phyloP scores from a whole-genome alignment of 1,284 basidiomycete species.

The Ganoderma lucidum region DNA sequence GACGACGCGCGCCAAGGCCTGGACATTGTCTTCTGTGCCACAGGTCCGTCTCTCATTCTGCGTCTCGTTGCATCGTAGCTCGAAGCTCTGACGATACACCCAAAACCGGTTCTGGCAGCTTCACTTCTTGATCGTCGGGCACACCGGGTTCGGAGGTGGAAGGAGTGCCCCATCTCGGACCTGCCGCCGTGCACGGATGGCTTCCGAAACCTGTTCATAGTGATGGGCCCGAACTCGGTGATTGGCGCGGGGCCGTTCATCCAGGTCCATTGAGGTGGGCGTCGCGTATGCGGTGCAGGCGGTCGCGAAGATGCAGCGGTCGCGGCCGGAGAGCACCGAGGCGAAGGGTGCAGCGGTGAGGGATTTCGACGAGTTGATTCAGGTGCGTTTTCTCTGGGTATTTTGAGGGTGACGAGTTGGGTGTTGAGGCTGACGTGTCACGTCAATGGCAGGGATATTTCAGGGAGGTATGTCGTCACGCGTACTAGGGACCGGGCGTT shows the following conservation, averaged over 20 bases:
- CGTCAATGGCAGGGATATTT: conserved; percentile 10
- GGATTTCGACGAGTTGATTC: conserved; percentile 16
- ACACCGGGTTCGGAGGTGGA: conserved; percentile 54
- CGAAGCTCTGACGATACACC: too few relatives aligned
- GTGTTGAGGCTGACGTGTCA: neutral
- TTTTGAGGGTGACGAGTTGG: too few relatives aligned
- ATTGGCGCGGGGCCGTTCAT: conserved; percentile 62
- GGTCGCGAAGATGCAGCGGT: conserved; percentile 63
- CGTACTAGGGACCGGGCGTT: neutral
- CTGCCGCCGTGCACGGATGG: conserved; percentile 61
- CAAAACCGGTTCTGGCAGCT: conserved; percentile 54
- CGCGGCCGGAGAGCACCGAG: conserved; percentile 62
- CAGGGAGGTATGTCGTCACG: conserved; percentile 9
- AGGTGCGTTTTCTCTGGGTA: conserved; percentile 6
- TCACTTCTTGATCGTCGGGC: conserved; percentile 61
- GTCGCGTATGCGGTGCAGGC: conserved; percentile 61
- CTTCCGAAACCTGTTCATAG: conserved; percentile 69
- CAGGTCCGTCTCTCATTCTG: neutral
- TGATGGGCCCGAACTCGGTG: conserved; percentile 62
- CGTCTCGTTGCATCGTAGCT: too few relatives aligned
- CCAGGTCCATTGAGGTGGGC: conserved; percentile 59
- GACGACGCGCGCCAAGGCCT: conserved; percentile 62
- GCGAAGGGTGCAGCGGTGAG: conserved; percentile 8
- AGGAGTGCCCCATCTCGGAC: conserved; percentile 62
- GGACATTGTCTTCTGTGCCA: conserved; percentile 56